These are phyloP conservation scores for Vanrija pseudolonga DNA, from an alignment of 1,284 basidiomycete species.

Conservation along the genomic window DNA sequence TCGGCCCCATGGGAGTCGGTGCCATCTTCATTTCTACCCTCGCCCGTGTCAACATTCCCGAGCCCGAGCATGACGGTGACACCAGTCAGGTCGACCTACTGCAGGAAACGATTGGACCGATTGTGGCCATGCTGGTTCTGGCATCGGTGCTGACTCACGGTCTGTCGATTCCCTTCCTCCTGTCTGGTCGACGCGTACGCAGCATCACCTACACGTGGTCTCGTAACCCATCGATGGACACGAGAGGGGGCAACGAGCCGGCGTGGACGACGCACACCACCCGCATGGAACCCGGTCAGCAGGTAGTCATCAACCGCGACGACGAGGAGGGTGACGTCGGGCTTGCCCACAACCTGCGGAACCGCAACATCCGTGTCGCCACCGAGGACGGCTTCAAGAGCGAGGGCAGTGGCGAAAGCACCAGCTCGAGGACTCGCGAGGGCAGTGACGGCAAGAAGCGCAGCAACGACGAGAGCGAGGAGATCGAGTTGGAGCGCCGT, in stretches of 20 bases:
- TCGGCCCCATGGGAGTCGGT: constrained; percentile 78
- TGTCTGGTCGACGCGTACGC: constrained; percentile 81
- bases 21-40: constrained; percentile 90
- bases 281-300: constrained; percentile 60
- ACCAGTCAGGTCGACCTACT: constrained; percentile 64
- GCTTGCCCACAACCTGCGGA: constrained; percentile 10
- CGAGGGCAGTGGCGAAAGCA: constrained; percentile 5
- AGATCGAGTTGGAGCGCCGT: constrained; percentile 25
- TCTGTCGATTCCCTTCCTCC: constrained; percentile 88
- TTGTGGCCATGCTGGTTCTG: constrained; percentile 87
- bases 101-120: constrained; percentile 73
- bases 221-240: constrained; percentile 58
- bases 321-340: constrained; percentile 46
- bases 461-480: constrained; percentile 1
- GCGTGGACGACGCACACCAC: constrained; percentile 77
- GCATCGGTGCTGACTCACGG: constrained; percentile 86
- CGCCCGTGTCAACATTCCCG: constrained; percentile 66
- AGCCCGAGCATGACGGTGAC: constrained; percentile 51
- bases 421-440: constrained; percentile 23
- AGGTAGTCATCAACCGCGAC: constrained; percentile 80
- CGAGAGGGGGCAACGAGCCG: constrained; percentile 52
- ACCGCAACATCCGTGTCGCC: constrained; percentile 15
- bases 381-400: constrained; percentile 10
- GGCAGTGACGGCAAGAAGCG: constrained; percentile 46
- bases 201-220: constrained; percentile 84